Percentiles rank a stretch among this genome's conserved stretches.
Conservation (phyloP, 2,329 filamentous ascomycete genomes). For the Emmonsiellopsis sp. region DNA sequence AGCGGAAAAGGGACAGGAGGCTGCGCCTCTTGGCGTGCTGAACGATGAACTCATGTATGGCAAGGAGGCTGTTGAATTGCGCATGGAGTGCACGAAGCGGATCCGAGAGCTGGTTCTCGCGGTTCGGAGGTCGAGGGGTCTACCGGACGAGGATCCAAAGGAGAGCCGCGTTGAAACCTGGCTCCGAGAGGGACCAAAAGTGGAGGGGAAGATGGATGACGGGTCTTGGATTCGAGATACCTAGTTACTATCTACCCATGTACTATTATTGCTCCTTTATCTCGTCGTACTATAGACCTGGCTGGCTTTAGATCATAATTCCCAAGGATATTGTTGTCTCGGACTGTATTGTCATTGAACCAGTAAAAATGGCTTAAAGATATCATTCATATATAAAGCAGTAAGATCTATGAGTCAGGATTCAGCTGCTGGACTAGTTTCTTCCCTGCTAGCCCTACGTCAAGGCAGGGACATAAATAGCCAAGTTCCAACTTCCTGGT, state of each 20-base stretch:
- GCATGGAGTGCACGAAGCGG: constrained; percentile 70
- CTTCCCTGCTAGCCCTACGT: too few relatives aligned
- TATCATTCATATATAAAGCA: too few relatives aligned
- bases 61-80: constrained; percentile 64
- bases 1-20: constrained; percentile 33
- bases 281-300: too few relatives aligned
- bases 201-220: constrained; percentile 52
- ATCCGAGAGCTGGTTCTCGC: constrained; percentile 74
- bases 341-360: too few relatives aligned
- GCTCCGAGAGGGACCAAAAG: constrained; percentile 47
- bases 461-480: too few relatives aligned
- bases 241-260: constrained; percentile 21
- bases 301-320: too few relatives aligned
- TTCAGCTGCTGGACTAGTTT: too few relatives aligned
- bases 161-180: constrained; percentile 74
- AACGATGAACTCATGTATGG: constrained; percentile 58
- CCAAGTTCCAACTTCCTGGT: too few relatives aligned
- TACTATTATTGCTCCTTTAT: neutral
- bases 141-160: constrained; percentile 71
- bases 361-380: too few relatives aligned
- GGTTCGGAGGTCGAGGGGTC: constrained; percentile 61
- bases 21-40: constrained; percentile 46
- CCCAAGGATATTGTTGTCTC: too few relatives aligned
- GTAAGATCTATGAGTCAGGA: too few relatives aligned
- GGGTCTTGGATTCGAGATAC: constrained; percentile 52